phyloP scores from a whole-genome alignment of 352 stramenopile species.

The Phytophthora citricola region DNA sequence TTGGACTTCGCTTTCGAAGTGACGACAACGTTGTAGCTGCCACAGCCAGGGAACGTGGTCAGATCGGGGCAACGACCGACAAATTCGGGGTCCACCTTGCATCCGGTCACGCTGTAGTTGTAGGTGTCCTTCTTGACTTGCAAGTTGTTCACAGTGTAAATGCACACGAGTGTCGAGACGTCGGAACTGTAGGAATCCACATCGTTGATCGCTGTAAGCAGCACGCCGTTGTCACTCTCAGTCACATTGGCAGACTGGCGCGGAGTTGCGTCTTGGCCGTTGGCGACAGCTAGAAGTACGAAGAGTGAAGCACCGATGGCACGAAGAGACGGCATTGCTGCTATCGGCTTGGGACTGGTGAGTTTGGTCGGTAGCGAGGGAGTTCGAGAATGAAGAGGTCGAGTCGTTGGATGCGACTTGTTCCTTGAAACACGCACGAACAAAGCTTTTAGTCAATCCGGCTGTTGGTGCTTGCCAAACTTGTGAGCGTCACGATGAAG shows the following conservation, averaged over 20 bases:
- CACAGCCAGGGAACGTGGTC: slow-evolving; percentile 26
- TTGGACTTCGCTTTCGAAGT: slow-evolving; percentile 35
- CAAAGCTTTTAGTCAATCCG: slow-evolving; percentile 26
- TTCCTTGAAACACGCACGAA: not conserved
- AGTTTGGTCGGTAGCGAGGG: slow-evolving; percentile 9
- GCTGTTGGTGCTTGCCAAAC: slow-evolving; percentile 2
- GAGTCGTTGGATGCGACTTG: not conserved
- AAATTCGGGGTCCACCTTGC: slow-evolving; percentile 36
- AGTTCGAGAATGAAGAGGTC: slow-evolving; percentile 18
- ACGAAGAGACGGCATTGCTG: slow-evolving; percentile 10
- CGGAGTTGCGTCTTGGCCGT: slow-evolving; percentile 1
- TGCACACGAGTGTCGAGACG: slow-evolving; percentile 38
- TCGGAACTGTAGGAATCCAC: slow-evolving; percentile 33
- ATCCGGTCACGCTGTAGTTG: slow-evolving; percentile 48
- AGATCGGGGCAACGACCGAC: slow-evolving; percentile 42
- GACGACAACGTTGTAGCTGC: slow-evolving; percentile 40
- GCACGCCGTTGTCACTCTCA: slow-evolving; percentile 22
- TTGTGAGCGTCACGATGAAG: not conserved
- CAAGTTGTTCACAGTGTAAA: slow-evolving; percentile 39
- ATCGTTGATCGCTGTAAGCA: slow-evolving; percentile 35
- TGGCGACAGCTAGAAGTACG: slow-evolving; percentile 1
- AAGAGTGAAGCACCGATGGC: slow-evolving; percentile 14
- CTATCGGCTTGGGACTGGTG: not conserved
- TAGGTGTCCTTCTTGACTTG: slow-evolving; percentile 48
- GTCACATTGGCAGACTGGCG: slow-evolving; percentile 15